Conservation (phyloP, 1,284 basidiomycete genomes). For the Ustilago cynodontis region DNA sequence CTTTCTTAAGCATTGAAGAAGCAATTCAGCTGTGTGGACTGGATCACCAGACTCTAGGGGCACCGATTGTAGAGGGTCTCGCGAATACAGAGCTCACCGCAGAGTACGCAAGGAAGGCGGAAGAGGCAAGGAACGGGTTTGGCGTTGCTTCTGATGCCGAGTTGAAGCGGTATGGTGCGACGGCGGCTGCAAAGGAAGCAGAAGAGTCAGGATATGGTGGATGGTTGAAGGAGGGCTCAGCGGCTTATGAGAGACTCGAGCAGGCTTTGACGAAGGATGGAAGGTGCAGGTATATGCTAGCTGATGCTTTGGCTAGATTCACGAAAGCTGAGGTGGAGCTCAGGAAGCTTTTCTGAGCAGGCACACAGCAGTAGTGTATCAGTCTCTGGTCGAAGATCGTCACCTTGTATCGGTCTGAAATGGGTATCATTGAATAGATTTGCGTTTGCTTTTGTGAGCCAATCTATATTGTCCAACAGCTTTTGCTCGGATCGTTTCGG, state of each 20-base stretch:
- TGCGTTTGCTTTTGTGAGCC: background rate
- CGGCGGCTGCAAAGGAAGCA: conserved; percentile 11
- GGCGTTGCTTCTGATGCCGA: conserved; percentile 11
- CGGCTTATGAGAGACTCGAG: conserved; percentile 12
- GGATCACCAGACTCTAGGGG: conserved; percentile 30
- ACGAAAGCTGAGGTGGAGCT: conserved; percentile 13
- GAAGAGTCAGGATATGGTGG: conserved; percentile 20
- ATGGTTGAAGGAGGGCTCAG: conserved; percentile 20
- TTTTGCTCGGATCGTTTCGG: background rate
- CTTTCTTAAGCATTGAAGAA: conserved; percentile 21
- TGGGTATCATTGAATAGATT: conserved; percentile 28
- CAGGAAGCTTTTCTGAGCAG: conserved; percentile 20
- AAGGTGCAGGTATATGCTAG: conserved; percentile 26
- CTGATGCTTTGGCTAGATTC: conserved; percentile 29
- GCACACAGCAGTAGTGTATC: no score
- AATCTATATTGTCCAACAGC: background rate
- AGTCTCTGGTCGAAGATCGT: background rate
- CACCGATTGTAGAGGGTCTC: conserved; percentile 19
- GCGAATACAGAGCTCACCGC: conserved; percentile 16
- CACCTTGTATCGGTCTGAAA: background rate
- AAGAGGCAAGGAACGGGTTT: conserved; percentile 11
- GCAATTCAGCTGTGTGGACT: conserved; percentile 24
- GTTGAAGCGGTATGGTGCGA: conserved; percentile 15
- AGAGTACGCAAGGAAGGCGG: background rate
- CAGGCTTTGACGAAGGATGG: conserved; percentile 15